Evolutionary conservation across 2,329 filamentous ascomycete species (phyloP).

Genomic region (Ceratocystis cubensis): DNA sequence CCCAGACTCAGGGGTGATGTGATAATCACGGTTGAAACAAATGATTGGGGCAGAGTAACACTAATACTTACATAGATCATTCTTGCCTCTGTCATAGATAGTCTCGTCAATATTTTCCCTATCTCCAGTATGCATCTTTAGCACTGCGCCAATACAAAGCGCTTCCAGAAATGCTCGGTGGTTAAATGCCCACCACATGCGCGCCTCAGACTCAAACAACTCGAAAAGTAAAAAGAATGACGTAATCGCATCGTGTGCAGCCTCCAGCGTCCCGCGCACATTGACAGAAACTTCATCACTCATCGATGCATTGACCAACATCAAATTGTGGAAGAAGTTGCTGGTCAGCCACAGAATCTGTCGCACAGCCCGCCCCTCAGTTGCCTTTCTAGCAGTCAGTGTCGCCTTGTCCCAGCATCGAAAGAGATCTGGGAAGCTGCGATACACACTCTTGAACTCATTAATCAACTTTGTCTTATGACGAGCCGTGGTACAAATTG

Average conservation of each 20-base stretch:
- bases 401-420: conserved; percentile 53
- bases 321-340: conserved; percentile 73
- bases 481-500: conserved; percentile 54
- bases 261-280: conserved; percentile 56
- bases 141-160: conserved; percentile 50
- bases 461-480: conserved; percentile 59
- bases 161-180: conserved; percentile 70
- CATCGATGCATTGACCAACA: conserved; percentile 63
- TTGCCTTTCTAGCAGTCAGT: conserved; percentile 43
- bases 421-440: conserved; percentile 59
- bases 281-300: conserved; percentile 52
- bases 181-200: conserved; percentile 77
- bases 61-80: conserved; percentile 45
- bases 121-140: conserved; percentile 40
- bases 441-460: conserved; percentile 58
- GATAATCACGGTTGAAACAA: neutral
- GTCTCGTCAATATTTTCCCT: conserved; percentile 35
- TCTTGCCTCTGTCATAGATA: conserved; percentile 45
- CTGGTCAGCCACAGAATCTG: conserved; percentile 70
- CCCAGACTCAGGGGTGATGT: no score
- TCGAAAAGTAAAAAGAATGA: conserved; percentile 61
- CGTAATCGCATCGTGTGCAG: conserved; percentile 60
- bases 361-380: conserved; percentile 53
- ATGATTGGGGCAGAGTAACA: neutral
- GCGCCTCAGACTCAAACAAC: conserved; percentile 56